Evolutionary conservation across 257 asterid species (phyloP).

Genomic region (Solanum gandarillasii): DNA sequence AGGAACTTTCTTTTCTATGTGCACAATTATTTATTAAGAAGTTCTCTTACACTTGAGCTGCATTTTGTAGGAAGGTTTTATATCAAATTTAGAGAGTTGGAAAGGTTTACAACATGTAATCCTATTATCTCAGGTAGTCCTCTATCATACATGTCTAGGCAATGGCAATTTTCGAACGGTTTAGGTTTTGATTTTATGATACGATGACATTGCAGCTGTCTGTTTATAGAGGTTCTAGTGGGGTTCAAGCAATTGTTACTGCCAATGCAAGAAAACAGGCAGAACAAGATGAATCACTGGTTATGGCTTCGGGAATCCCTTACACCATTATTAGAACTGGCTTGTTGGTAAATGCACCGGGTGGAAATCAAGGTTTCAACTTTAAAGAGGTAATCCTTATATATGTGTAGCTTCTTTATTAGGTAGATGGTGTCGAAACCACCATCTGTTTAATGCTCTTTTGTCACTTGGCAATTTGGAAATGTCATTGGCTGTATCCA

Average conservation of each 20-base stretch:
- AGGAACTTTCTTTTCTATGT: neutral
- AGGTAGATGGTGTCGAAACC: neutral
- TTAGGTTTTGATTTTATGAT: constrained; percentile 27
- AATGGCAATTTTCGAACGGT: neutral
- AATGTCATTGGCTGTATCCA: neutral
- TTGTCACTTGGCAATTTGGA: neutral
- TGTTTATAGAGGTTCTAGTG: constrained; percentile 61
- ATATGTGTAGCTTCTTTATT: neutral
- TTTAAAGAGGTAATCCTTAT: constrained; percentile 47
- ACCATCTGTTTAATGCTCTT: neutral
- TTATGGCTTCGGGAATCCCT: constrained; percentile 56
- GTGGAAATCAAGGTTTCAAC: constrained; percentile 71
- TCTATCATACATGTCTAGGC: constrained; percentile 5
- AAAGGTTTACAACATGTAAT: constrained; percentile 76
- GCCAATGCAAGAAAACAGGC: constrained; percentile 60
- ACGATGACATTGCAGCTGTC: constrained; percentile 73
- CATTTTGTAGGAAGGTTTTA: constrained; percentile 54
- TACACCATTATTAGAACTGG: constrained; percentile 80
- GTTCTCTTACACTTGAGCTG: neutral
- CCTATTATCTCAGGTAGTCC: constrained; percentile 73
- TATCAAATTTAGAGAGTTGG: constrained; percentile 56
- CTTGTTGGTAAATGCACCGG: constrained; percentile 42
- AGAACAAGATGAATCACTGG: constrained; percentile 59
- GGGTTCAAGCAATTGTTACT: constrained; percentile 68
- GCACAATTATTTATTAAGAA: neutral